Percentiles rank a stretch among this genome's conserved stretches.
These are phyloP conservation scores for Phytopythium cucurbitacearum DNA, from an alignment of 352 stramenopile genomes.

Conservation along the genomic window DNA sequence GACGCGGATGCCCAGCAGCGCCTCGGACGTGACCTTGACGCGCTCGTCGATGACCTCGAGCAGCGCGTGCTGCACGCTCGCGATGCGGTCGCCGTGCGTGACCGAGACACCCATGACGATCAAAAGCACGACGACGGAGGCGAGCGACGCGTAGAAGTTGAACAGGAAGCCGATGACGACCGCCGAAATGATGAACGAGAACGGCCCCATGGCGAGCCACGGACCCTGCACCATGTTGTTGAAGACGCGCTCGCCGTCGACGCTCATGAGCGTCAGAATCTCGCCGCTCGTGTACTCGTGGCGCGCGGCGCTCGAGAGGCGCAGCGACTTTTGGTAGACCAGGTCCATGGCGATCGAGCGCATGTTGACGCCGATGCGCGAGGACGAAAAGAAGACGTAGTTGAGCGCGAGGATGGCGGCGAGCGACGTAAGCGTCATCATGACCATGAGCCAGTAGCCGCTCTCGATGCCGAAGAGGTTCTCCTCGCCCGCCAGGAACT, in stretches of 20 bases:
- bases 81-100: constrained; percentile 12
- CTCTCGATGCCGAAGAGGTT: constrained; percentile 21
- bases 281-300: constrained; percentile 33
- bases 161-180: constrained; percentile 29
- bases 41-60: constrained; percentile 56
- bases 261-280: constrained; percentile 33
- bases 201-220: constrained; percentile 23
- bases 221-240: constrained; percentile 17
- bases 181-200: constrained; percentile 17
- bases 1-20: constrained; percentile 84
- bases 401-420: constrained; percentile 23
- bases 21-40: constrained; percentile 91
- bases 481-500: constrained; percentile 22
- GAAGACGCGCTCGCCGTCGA: constrained; percentile 37
- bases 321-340: constrained; percentile 58
- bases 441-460: constrained; percentile 24
- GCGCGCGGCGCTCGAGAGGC: constrained; percentile 35
- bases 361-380: constrained; percentile 32
- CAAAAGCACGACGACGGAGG: constrained; percentile 8
- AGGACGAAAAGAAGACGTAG: constrained; percentile 31
- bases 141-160: constrained; percentile 11
- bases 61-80: constrained; percentile 13
- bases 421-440: constrained; percentile 17
- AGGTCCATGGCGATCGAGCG: constrained; percentile 35
- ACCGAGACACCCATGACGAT: constrained; percentile 16